A percentile compares a stretch with the other conserved stretches of the same genome.
Conservation (phyloP, 192 early-diverging fungal species). For the Coemansia umbellata region DNA sequence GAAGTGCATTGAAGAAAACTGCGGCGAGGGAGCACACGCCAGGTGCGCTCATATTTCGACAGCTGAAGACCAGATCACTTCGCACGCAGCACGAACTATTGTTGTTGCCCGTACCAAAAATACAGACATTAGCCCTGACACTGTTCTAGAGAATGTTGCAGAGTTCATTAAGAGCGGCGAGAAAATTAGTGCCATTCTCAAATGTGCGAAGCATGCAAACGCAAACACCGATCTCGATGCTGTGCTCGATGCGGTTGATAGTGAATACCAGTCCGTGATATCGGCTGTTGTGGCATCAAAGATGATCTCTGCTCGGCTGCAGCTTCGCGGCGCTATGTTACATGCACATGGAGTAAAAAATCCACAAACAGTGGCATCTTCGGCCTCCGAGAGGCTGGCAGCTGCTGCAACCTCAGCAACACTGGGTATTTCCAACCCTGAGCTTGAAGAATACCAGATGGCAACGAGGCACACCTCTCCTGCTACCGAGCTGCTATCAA, state of each 20-base stretch:
- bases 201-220: slow-evolving; percentile 12
- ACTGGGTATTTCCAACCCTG: too few relatives aligned
- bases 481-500: not conserved
- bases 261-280: slow-evolving; percentile 6
- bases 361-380: not conserved
- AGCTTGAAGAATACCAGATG: too few relatives aligned
- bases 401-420: not conserved
- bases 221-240: not conserved
- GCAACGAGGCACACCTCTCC: not conserved
- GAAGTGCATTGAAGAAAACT: slow-evolving; percentile 8
- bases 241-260: slow-evolving; percentile 16
- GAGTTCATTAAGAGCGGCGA: slow-evolving; percentile 2
- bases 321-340: slow-evolving; percentile 9
- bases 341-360: slow-evolving; percentile 5
- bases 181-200: not conserved
- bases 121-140: not conserved
- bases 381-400: not conserved
- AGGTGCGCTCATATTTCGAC: slow-evolving; percentile 11
- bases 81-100: not conserved
- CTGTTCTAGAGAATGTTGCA: not conserved
- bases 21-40: slow-evolving; percentile 24
- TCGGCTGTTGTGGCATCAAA: slow-evolving; percentile 24
- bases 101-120: not conserved
- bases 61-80: not conserved
- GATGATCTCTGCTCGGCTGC: not conserved